A percentile compares a stretch with the other conserved stretches of the same genome.
These are phyloP conservation scores for Trifolium pratense DNA, from an alignment of 306 rosid genomes.

Conservation along the genomic window DNA sequence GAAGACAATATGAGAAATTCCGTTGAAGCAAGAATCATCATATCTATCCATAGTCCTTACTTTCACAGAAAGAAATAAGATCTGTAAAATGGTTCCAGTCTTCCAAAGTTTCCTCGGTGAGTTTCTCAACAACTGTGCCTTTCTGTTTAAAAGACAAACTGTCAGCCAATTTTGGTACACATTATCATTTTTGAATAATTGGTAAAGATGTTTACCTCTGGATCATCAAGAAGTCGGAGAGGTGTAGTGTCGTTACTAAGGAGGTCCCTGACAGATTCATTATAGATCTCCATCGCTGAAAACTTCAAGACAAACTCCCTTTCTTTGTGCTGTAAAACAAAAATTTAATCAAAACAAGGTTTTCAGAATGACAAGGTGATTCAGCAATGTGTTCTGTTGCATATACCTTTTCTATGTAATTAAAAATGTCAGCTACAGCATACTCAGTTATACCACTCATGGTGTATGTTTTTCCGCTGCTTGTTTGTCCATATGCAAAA, in stretches of 20 bases:
- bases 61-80: conserved; percentile 80
- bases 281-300: conserved; percentile 93
- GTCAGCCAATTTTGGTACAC: conserved; percentile 33
- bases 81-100: conserved; percentile 86
- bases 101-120: conserved; percentile 74
- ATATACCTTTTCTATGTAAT: conserved; percentile 67
- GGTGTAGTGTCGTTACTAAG: conserved; percentile 77
- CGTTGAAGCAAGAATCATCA: conserved; percentile 35
- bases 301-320: conserved; percentile 80
- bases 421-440: conserved; percentile 73
- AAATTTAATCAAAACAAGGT: conserved; percentile 38
- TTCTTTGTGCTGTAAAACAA: conserved; percentile 68
- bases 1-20: conserved; percentile 18
- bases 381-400: conserved; percentile 23
- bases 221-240: conserved; percentile 95
- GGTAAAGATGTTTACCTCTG: conserved; percentile 69
- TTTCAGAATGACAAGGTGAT: conserved; percentile 36
- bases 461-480: conserved; percentile 95
- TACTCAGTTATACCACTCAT: conserved; percentile 84
- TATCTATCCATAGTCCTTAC: conserved; percentile 56
- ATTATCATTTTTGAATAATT: conserved; percentile 8
- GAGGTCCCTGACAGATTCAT: conserved; percentile 96
- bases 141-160: conserved; percentile 59
- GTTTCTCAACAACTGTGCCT: conserved; percentile 91
- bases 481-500: conserved; percentile 98